A percentile compares a stretch with the other conserved stretches of the same genome.
These are phyloP conservation scores for Telfairia occidentalis DNA, from an alignment of 331 rosid species.

Conservation along the genomic window DNA sequence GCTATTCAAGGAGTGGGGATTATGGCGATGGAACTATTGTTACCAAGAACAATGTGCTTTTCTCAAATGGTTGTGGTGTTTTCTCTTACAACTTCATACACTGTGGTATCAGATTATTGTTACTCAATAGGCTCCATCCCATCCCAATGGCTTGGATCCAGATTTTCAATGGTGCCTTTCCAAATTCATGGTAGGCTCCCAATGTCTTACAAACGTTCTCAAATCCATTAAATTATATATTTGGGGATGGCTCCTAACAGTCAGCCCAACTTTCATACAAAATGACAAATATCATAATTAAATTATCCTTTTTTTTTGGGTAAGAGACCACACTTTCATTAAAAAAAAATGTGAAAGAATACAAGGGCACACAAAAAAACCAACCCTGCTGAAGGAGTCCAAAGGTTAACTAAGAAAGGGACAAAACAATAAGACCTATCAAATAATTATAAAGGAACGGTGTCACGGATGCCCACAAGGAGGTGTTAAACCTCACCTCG, in stretches of 20 bases:
- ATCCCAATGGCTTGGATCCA: neutral
- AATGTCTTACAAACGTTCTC: neutral
- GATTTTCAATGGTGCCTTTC: neutral
- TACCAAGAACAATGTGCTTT: neutral
- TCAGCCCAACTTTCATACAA: neutral
- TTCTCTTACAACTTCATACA: neutral
- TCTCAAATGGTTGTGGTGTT: neutral
- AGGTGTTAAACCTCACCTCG: too few relatives aligned
- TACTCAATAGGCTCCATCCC: neutral
- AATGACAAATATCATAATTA: too few relatives aligned
- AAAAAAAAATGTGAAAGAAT: too few relatives aligned
- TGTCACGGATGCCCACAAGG: too few relatives aligned
- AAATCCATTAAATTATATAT: neutral
- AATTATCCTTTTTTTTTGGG: too few relatives aligned
- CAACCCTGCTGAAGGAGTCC: too few relatives aligned
- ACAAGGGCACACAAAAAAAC: too few relatives aligned
- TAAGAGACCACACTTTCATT: too few relatives aligned
- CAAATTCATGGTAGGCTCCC: neutral
- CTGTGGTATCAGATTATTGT: neutral
- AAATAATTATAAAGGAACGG: too few relatives aligned
- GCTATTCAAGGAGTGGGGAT: neutral
- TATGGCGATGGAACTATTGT: neutral
- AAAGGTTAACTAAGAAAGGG: too few relatives aligned
- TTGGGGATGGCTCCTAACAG: neutral
- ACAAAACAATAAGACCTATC: too few relatives aligned